Evolutionary conservation across 352 stramenopile species (phyloP), one percentile per base, ranked within the genome.

Genomic region (Phytophthora foliorum): DNA sequence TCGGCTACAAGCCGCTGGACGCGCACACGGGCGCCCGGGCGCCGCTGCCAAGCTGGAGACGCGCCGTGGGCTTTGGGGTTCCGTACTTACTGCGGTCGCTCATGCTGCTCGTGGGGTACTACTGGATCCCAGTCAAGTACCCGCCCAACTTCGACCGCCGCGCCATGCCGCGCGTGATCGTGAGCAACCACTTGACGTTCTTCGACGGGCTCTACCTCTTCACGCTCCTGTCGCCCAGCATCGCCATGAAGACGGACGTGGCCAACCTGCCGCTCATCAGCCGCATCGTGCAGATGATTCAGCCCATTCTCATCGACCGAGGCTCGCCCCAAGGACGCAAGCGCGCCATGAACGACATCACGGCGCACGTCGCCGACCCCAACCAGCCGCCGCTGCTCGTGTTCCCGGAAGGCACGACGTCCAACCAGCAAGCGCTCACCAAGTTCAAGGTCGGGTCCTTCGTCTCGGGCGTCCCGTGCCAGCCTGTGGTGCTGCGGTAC

Each of bases 381-480:
- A 65, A 44, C 7, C 77, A 81, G 54, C 85, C 85, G 10, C 83
- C 83, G 41, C 73, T 93, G 57, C 75, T 93, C 9, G 82, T 93
- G 13, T 93, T 93, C 44, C 85, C 85, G 0, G 81, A 90, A 39
- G 85, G 85, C 36, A 93, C 83, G n/a, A 93, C 85, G 9, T 90
- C 81, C 22, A 91, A 87, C 72, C 83, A 92, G 56, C 46, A 75
- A 36, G 87, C 80, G 46, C 60, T 93, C 11, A 91, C 80, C 46
- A 89, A 90, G 69, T 93, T 93, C 65, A 93, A 93, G 41, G 74
- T 89, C 19, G 85, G 85, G 2, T 88, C 83, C 6, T 93, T 93
- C 49, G 74, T 83, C n/a, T 78, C 78, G 4, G 85, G 81, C 4
- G 57, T 81, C 13, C 74, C 85, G 0, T 89, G 82, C 22, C 82